These are phyloP conservation scores for Citrus hindsii DNA, from an alignment of 345 rosid genomes.

Conservation along the genomic window DNA sequence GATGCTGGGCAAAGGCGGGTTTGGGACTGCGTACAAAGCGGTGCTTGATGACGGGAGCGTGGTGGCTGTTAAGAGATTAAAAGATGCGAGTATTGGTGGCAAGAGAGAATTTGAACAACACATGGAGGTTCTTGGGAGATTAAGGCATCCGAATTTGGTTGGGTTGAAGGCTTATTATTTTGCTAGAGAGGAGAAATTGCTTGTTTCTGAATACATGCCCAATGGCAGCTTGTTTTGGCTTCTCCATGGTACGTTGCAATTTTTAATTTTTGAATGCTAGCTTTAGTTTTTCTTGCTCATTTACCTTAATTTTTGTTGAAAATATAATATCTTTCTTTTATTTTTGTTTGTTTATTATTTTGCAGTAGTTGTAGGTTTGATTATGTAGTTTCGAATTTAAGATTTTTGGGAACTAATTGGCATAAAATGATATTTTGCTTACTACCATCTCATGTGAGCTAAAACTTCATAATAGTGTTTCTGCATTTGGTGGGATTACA, in stretches of 20 bases:
- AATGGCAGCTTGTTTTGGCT: slow-evolving; percentile 91
- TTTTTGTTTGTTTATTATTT: too few relatives aligned
- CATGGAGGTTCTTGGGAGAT: slow-evolving; percentile 81
- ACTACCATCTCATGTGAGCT: background rate
- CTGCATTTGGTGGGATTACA: background rate
- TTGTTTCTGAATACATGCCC: slow-evolving; percentile 86
- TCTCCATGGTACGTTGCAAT: slow-evolving; percentile 70
- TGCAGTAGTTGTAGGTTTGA: background rate
- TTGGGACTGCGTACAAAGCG: slow-evolving; percentile 92
- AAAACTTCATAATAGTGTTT: background rate
- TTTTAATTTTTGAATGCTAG: background rate
- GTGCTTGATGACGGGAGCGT: slow-evolving; percentile 81
- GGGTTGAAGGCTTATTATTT: slow-evolving; percentile 76
- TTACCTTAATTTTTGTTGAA: too few relatives aligned
- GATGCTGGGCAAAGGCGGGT: slow-evolving; percentile 93
- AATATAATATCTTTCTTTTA: too few relatives aligned
- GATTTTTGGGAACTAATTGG: background rate
- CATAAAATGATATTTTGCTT: background rate
- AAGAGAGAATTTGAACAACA: slow-evolving; percentile 77
- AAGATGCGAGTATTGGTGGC: slow-evolving; percentile 66
- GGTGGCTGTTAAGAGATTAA: slow-evolving; percentile 84
- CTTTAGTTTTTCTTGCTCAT: background rate
- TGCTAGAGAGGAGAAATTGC: slow-evolving; percentile 86
- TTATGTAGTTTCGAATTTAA: background rate
- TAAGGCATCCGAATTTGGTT: slow-evolving; percentile 67